Conservation (phyloP, 768 basidiomycete species). For the Leccinellum luteum region DNA sequence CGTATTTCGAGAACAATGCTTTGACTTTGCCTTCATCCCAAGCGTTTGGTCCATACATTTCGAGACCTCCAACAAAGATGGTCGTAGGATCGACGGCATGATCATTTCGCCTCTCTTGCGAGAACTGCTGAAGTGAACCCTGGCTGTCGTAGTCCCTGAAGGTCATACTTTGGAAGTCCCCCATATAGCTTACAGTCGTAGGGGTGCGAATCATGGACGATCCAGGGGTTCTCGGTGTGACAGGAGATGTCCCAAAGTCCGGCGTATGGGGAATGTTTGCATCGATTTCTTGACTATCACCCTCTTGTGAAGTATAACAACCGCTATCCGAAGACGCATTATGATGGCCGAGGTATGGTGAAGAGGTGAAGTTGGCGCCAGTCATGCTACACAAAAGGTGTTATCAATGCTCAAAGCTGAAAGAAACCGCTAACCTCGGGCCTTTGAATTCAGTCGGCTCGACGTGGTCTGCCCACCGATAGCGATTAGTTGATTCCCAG, state of each 20-base stretch:
- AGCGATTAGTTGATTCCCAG: conserved; percentile 25
- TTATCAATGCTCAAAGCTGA: conserved; percentile 6
- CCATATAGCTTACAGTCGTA: conserved; percentile 36
- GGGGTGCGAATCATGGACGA: conserved; percentile 51
- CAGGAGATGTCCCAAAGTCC: conserved; percentile 45
- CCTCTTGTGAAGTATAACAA: conserved; percentile 12
- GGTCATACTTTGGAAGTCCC: conserved; percentile 32
- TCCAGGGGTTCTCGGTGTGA: conserved; percentile 50
- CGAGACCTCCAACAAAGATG: conserved; percentile 76
- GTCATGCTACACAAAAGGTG: conserved; percentile 8
- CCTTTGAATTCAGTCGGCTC: conserved; percentile 13
- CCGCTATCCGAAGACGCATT: conserved; percentile 21
- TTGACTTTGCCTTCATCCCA: conserved; percentile 70
- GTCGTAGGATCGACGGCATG: conserved; percentile 61
- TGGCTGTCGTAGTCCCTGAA: conserved; percentile 24
- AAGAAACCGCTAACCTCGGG: conserved; percentile 13
- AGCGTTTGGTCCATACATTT: conserved; percentile 55
- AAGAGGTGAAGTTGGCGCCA: conserved; percentile 9
- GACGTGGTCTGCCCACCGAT: conserved; percentile 18
- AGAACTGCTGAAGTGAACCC: conserved; percentile 17
- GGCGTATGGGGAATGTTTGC: conserved; percentile 40
- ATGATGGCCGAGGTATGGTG: conserved; percentile 11
- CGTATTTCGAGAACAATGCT: conserved; percentile 60
- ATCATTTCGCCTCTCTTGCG: conserved; percentile 28
- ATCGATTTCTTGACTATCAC: conserved; percentile 38